Base-by-base conservation (phyloP, 1,139 yeast genomes). In the Geotrichum aggregatum region DNA sequence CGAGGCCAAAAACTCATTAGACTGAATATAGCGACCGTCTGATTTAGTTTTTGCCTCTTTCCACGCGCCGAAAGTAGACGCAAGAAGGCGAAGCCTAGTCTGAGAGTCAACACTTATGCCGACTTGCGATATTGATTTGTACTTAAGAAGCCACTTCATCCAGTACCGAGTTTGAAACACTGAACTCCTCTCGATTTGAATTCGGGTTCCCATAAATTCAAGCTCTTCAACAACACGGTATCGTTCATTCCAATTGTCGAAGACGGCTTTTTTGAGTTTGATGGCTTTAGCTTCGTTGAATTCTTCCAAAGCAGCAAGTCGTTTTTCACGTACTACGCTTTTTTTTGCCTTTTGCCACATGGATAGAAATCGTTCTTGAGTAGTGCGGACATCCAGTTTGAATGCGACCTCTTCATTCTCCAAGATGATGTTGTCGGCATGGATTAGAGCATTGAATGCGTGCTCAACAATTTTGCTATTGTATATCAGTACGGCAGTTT, bases 401-500 rank as follows among this genome's bases (percentile, higher is more conserved):
- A 22, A 11, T 3, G 47, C 52, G n/a, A 16, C n/a, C 22, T n/a
- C 21, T 14, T 14, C 14, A 33, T 47, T 47, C 3, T 30, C 24
- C 10, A 31, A 11, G 21, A 16, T 14, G 16, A 34, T 3, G 22
- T 31, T 16, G 21, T 28, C 31, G 11, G 28, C 18, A 24, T 31
- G 14, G 8, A 47, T 13, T 7, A 47, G 19, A 4, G 41, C 14
- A 13, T 31, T 28, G 3, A 47, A 47, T 6, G 40, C 44, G n/a
- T 14, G 28, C 3, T 26, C 8, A 3, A 16, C 13, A 13, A 46
- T 26, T 11, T 31, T 28, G n/a, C 43, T 47, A 18, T 44, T 34
- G 34, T 53, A 42, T 10, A 52, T 33, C 5, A 42, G 28, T 3
- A 31, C 36, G 4, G 59, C 59, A 2, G 39, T 38, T 3, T 33